Evolutionary conservation across 495 filamentous ascomycete genomes (phyloP).

Genomic region (Beverwykella pulmonaria): DNA sequence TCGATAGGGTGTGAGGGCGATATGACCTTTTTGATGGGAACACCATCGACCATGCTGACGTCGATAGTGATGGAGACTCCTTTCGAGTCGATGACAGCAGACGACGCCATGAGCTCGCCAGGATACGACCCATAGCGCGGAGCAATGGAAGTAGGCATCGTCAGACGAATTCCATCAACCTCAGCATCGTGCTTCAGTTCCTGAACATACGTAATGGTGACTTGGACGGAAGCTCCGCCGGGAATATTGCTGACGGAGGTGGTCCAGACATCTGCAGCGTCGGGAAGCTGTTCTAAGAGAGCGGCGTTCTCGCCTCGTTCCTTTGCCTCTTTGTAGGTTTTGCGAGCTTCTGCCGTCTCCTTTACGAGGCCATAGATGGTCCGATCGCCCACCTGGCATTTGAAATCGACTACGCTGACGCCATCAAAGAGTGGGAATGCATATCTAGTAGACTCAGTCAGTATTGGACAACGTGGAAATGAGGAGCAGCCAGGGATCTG

Average conservation of each 20-base stretch:
- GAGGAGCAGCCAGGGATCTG: background rate
- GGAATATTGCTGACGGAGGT: constrained; percentile 67
- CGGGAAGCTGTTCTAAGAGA: constrained; percentile 60
- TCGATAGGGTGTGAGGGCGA: constrained; percentile 68
- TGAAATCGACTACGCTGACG: constrained; percentile 65
- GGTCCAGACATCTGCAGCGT: constrained; percentile 64
- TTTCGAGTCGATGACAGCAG: constrained; percentile 31
- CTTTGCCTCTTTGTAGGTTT: constrained; percentile 59
- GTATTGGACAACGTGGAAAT: background rate
- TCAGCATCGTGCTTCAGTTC: constrained; percentile 70
- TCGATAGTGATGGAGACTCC: constrained; percentile 62
- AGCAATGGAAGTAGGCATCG: constrained; percentile 65
- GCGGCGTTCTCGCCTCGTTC: constrained; percentile 61
- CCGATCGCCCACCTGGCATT: constrained; percentile 55
- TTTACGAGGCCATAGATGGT: constrained; percentile 64
- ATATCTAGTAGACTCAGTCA: constrained; percentile 48
- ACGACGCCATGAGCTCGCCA: constrained; percentile 34
- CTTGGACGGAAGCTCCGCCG: constrained; percentile 52
- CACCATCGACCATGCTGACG: constrained; percentile 56
- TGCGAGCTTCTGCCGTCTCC: constrained; percentile 59
- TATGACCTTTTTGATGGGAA: constrained; percentile 60
- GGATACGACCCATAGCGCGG: constrained; percentile 64
- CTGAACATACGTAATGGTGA: constrained; percentile 65
- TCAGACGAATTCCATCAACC: constrained; percentile 64
- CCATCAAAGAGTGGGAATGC: constrained; percentile 71